A percentile compares a stretch with the other conserved stretches of the same genome.
phyloP scores from a whole-genome alignment of 2,329 filamentous ascomycete genomes.

The Cladosporium velox region DNA sequence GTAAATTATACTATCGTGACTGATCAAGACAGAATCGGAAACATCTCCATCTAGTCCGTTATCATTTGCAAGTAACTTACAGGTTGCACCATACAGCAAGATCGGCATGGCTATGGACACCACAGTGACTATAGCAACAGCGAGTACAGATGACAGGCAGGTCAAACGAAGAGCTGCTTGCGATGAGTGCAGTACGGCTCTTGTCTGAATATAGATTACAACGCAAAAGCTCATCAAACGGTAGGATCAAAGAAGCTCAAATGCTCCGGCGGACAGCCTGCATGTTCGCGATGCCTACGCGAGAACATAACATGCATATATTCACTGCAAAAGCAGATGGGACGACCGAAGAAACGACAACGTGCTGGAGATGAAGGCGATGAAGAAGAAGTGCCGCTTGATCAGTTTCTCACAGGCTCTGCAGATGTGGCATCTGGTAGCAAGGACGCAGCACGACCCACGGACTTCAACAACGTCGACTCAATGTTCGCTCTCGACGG shows the following conservation, averaged over 20 bases:
- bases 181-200: slow-evolving; percentile 44
- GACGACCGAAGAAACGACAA: slow-evolving; percentile 51
- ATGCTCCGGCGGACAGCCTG: slow-evolving; percentile 47
- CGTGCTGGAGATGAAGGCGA: slow-evolving; percentile 31
- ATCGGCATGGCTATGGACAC: not conserved
- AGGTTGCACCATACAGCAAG: not conserved
- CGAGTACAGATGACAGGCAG: slow-evolving; percentile 2
- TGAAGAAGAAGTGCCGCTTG: not conserved
- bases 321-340: slow-evolving; percentile 53
- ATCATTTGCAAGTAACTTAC: not conserved
- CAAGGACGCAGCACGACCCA: not conserved
- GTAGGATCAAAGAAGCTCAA: slow-evolving; percentile 52
- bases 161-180: slow-evolving; percentile 35
- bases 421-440: not conserved
- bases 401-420: not conserved
- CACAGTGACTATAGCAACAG: not conserved
- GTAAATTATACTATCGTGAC: not conserved
- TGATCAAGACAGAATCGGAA: not conserved
- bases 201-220: not conserved
- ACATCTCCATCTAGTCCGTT: not conserved
- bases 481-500: slow-evolving; percentile 26
- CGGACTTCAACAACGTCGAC: slow-evolving; percentile 23
- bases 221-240: not conserved
- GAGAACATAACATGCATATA: slow-evolving; percentile 49
- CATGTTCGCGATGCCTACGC: slow-evolving; percentile 45